Base-by-base conservation (phyloP, 257 asterid species). In the Galeopsis tetrahit region DNA sequence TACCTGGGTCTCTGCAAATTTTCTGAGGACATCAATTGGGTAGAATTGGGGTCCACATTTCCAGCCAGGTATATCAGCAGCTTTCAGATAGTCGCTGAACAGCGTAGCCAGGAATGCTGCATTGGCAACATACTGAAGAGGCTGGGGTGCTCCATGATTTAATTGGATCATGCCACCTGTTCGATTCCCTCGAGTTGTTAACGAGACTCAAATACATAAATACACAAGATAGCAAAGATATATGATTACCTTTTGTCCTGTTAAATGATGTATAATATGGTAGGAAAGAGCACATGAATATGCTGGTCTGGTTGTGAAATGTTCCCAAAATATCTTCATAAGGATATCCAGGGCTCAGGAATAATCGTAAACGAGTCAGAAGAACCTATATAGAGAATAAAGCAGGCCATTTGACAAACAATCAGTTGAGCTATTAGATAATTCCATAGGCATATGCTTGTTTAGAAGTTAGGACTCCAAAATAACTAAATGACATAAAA, bases 161-260 rank as follows among this genome's bases (percentile, higher is more conserved):
- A 58, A 33, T 11, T 58, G 64, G 64, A 58, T 58, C 64, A 58
- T 58, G 64, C 64, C 64, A 4, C 64, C 64, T 58, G 64, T 58
- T 58, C 14, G 15, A 10, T 17, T 58, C 13, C 21, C 17, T 58
- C 21, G 4, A 58, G 33, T 33, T 11, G 42, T 58, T 33, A 33
- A 33, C 42, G 4, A 10, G 42, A 58, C 21, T 4, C 40, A 6
- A 58, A 11, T 6, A 33, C 42, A 13, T 58, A 58, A 58, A 11
- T 58, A 11, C 33, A 42, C 64, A 58, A 58, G 21, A 33, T 32
- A 10, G 28, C 15, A 32, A 58, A 11, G 40, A 9, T 21, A 21
- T 21, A 21, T 56, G 59, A 17, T 11, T 58, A 58, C 64, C 64
- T 58, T 58, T 58, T 58, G 64, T 58, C 64, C 42, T 58, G 43